phyloP scores from a whole-genome alignment of 768 basidiomycete species.

The Agrocybe praecox region DNA sequence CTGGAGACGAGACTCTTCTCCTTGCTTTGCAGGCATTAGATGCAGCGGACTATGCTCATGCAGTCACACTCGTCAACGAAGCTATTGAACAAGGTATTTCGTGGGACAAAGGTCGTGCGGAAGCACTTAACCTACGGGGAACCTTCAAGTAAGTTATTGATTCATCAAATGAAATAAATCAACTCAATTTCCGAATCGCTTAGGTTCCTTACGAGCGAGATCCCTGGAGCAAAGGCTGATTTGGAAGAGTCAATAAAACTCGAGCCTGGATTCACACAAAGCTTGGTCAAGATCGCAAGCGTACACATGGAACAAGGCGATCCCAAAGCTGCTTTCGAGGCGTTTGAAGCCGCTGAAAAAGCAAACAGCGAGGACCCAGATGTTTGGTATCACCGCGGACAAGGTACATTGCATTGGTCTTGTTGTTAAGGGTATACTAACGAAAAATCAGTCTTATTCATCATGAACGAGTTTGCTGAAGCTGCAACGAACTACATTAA shows the following conservation, averaged over 20 bases:
- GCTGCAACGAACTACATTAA: conserved; percentile 92
- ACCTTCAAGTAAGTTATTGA: conserved; percentile 81
- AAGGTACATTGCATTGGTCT: conserved; percentile 53
- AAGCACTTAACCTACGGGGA: conserved; percentile 90
- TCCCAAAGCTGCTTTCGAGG: conserved; percentile 79
- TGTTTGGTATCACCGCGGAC: conserved; percentile 98
- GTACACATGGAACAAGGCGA: conserved; percentile 97
- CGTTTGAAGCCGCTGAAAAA: conserved; percentile 87
- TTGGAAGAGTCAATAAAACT: conserved; percentile 76
- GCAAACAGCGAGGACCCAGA: conserved; percentile 88
- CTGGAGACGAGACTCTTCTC: conserved; percentile 82
- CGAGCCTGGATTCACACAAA: conserved; percentile 75
- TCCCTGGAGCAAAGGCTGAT: conserved; percentile 81
- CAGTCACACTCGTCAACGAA: conserved; percentile 80
- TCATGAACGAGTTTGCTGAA: conserved; percentile 84
- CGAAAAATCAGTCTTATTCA: conserved; percentile 74
- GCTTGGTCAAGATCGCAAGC: conserved; percentile 93
- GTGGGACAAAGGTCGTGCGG: conserved; percentile 72
- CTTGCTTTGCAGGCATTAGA: conserved; percentile 83
- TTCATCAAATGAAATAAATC: not conserved
- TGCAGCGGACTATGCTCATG: conserved; percentile 83
- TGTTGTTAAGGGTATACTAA: too few relatives aligned
- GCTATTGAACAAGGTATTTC: conserved; percentile 87
- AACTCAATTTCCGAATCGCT: not conserved
- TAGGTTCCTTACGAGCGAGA: conserved; percentile 89